phyloP scores from a whole-genome alignment of 1,284 basidiomycete species.

The Pholiota adiposa region DNA sequence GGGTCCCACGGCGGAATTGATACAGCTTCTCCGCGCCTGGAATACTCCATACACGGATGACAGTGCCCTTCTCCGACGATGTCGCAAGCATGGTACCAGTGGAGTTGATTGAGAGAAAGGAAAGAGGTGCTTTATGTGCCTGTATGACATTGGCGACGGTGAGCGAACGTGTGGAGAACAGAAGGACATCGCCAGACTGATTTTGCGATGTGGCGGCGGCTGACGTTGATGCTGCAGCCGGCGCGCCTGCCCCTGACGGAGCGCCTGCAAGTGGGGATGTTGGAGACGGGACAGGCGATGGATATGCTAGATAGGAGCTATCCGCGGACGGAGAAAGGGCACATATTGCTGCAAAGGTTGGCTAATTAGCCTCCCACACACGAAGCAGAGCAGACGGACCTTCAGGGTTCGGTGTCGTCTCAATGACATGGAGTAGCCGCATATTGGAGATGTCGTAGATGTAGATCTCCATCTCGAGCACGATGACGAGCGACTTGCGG shows the following conservation, averaged over 20 bases:
- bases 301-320: constrained; percentile 94
- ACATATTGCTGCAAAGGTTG: constrained; percentile 75
- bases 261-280: constrained; percentile 53
- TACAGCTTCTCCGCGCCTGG: constrained; percentile 93
- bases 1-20: constrained; percentile 91
- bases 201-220: constrained; percentile 40
- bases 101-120: constrained; percentile 86
- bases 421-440: constrained; percentile 96
- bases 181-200: constrained; percentile 85
- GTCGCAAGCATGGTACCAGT: constrained; percentile 93
- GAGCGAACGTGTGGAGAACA: constrained; percentile 92
- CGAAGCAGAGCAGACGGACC: constrained; percentile 52
- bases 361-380: neutral
- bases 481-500: constrained; percentile 93
- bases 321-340: constrained; percentile 96
- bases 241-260: constrained; percentile 31
- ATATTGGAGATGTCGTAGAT: constrained; percentile 99
- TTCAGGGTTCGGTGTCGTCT: constrained; percentile 94
- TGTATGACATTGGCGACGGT: constrained; percentile 95
- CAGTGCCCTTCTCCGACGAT: constrained; percentile 94
- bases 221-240: constrained; percentile 43
- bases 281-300: constrained; percentile 89
- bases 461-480: constrained; percentile 96
- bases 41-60: constrained; percentile 93
- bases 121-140: constrained; percentile 95